Percentiles rank a stretch among this genome's conserved stretches.
phyloP scores from a whole-genome alignment of 495 filamentous ascomycete genomes.

The Hypoxylon crocopeplum region DNA sequence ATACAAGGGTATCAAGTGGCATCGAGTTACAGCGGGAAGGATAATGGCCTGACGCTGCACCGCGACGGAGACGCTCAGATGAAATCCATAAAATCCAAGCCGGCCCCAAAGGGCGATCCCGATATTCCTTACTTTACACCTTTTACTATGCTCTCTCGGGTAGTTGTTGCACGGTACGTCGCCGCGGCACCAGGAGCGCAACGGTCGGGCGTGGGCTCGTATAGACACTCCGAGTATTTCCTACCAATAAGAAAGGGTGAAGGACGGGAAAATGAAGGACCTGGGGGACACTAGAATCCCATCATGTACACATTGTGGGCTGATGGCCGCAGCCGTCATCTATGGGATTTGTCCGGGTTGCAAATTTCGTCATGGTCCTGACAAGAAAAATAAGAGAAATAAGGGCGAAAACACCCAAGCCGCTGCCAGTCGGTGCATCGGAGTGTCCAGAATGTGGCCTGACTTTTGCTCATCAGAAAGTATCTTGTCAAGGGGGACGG shows the following conservation, averaged over 20 bases:
- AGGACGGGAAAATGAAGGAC: constrained; percentile 34
- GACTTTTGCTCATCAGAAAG: constrained; percentile 28
- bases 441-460: constrained; percentile 29
- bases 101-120: constrained; percentile 12
- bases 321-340: constrained; percentile 37
- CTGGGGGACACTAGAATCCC: constrained; percentile 13
- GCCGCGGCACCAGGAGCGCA: constrained; percentile 7
- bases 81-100: constrained; percentile 29
- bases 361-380: constrained; percentile 26
- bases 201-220: too few relatives aligned
- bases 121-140: neutral
- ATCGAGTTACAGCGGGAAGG: constrained; percentile 34
- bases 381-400: constrained; percentile 13
- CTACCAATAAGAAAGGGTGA: neutral
- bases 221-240: constrained; percentile 3
- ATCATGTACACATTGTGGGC: constrained; percentile 32
- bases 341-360: constrained; percentile 29
- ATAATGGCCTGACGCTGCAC: constrained; percentile 45
- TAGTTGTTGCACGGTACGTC: constrained; percentile 5
- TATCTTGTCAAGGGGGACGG: constrained; percentile 32
- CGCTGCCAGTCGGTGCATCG: constrained; percentile 33
- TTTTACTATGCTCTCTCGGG: neutral
- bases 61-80: constrained; percentile 39
- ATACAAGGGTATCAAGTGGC: constrained; percentile 40
- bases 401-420: neutral